Evolutionary conservation across 495 filamentous ascomycete species (phyloP).

Genomic region (Podospora comata): DNA sequence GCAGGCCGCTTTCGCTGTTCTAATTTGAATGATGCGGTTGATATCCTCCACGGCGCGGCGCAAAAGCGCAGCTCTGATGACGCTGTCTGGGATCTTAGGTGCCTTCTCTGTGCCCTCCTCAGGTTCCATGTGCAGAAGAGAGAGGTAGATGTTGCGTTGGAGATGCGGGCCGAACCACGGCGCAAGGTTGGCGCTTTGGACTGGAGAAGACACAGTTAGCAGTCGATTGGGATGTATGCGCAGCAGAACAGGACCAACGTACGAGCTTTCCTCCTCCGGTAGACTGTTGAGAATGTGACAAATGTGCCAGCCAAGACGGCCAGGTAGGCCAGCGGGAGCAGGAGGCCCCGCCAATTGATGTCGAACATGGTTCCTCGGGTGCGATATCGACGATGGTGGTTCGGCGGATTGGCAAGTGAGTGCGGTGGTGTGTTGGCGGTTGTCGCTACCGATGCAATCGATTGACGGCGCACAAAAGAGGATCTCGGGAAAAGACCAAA

Average conservation of each 20-base stretch:
- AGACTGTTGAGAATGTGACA: slow-evolving; percentile 85
- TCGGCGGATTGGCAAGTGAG: neutral
- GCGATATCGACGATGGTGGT: neutral
- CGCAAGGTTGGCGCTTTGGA: slow-evolving; percentile 72
- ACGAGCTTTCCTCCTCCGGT: slow-evolving; percentile 90
- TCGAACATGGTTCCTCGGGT: slow-evolving; percentile 45
- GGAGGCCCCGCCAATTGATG: slow-evolving; percentile 76
- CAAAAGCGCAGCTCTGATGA: slow-evolving; percentile 86
- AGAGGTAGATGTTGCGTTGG: slow-evolving; percentile 90
- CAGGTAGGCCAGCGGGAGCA: slow-evolving; percentile 82
- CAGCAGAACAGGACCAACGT: slow-evolving; percentile 35
- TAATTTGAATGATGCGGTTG: slow-evolving; percentile 77
- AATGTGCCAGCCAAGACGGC: slow-evolving; percentile 81
- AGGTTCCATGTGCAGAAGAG: slow-evolving; percentile 82
- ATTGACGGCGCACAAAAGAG: neutral
- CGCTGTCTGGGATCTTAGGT: slow-evolving; percentile 73
- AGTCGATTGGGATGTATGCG: neutral
- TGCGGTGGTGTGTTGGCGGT: neutral
- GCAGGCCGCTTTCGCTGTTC: slow-evolving; percentile 80
- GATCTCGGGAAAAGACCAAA: neutral
- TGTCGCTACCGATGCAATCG: neutral
- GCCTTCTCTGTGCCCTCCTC: slow-evolving; percentile 63
- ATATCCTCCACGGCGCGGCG: slow-evolving; percentile 90
- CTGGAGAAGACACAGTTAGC: slow-evolving; percentile 37
- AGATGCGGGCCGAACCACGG: slow-evolving; percentile 91